Evolutionary conservation across 345 rosid genomes (phyloP).

Genomic region (Melastoma malabathricum): DNA sequence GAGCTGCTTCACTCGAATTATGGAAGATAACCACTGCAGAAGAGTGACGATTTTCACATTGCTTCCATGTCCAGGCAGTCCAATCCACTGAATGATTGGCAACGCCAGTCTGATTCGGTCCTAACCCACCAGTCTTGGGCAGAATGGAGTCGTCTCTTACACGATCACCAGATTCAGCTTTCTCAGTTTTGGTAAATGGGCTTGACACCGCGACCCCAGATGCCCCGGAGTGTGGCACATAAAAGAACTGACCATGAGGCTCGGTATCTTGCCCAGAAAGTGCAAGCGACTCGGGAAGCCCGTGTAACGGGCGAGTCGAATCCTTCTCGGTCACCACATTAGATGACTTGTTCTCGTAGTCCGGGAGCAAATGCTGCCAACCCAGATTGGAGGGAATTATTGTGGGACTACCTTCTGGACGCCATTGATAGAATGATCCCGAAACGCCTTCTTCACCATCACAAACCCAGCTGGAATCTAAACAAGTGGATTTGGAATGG

Average conservation of each 20-base stretch:
- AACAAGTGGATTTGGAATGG: too few relatives aligned
- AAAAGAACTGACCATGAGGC: slow-evolving; percentile 26
- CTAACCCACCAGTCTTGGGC: too few relatives aligned
- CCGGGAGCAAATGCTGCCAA: slow-evolving; percentile 3
- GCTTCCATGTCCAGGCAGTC: too few relatives aligned
- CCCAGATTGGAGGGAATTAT: too few relatives aligned
- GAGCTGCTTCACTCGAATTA: slow-evolving; percentile 14
- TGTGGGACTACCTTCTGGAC: too few relatives aligned
- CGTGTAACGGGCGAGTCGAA: slow-evolving; percentile 20
- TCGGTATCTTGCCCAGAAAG: slow-evolving; percentile 25
- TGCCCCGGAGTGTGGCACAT: slow-evolving; percentile 17
- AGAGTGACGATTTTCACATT: too few relatives aligned
- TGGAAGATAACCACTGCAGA: not conserved
- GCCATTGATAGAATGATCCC: too few relatives aligned
- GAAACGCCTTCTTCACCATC: too few relatives aligned
- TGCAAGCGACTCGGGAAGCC: slow-evolving; percentile 23
- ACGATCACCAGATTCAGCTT: slow-evolving; percentile 16
- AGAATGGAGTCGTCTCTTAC: slow-evolving; percentile 2
- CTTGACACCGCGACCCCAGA: slow-evolving; percentile 4
- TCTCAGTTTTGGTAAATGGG: slow-evolving; percentile 17
- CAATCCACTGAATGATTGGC: too few relatives aligned
- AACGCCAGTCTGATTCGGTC: too few relatives aligned
- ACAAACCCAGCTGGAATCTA: too few relatives aligned
- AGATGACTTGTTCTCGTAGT: slow-evolving; percentile 2
- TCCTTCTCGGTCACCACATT: slow-evolving; percentile 22